Percentiles rank a stretch among this genome's conserved stretches.
Conservation (phyloP, 2,329 filamentous ascomycete species). For the Periconia macrospinosa region DNA sequence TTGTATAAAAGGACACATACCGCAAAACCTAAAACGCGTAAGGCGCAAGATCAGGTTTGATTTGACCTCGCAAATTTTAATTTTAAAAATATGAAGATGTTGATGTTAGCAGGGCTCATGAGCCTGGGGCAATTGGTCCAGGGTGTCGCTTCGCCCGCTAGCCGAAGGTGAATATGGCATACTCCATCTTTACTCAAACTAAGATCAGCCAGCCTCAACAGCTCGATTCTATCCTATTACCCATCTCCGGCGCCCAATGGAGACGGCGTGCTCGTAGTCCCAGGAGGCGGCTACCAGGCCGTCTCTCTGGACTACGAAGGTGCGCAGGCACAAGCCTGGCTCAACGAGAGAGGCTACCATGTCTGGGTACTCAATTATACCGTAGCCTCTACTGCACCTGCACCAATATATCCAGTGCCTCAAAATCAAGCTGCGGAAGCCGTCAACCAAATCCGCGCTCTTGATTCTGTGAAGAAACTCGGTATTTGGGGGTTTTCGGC, state of each 20-base stretch:
- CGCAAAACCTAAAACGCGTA: too few species aligned
- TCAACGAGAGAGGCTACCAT: conserved; percentile 6
- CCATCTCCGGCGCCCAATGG: conserved; percentile 3
- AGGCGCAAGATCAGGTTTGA: too few species aligned
- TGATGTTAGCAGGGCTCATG: not conserved
- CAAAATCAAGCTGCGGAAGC: conserved; percentile 9
- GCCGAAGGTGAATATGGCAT: not conserved
- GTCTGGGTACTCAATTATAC: conserved; percentile 9
- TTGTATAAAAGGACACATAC: not conserved
- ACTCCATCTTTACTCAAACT: not conserved
- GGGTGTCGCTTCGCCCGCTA: not conserved
- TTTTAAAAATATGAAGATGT: not conserved
- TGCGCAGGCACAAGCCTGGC: conserved; percentile 5
- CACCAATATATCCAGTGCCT: conserved; percentile 4
- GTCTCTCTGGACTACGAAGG: conserved; percentile 5
- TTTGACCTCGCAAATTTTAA: not conserved
- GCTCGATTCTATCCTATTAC: conserved; percentile 3
- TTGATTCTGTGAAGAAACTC: conserved; percentile 1
- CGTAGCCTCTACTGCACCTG: not conserved
- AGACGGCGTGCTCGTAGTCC: conserved; percentile 4
- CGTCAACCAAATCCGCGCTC: conserved; percentile 7
- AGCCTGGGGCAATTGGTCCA: not conserved
- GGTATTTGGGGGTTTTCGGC: conserved; percentile 11
- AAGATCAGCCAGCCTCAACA: conserved; percentile 2
- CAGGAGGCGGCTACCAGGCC: conserved; percentile 4